phyloP scores from a whole-genome alignment of 1,284 basidiomycete species.

The Apiotrichum sp. region DNA sequence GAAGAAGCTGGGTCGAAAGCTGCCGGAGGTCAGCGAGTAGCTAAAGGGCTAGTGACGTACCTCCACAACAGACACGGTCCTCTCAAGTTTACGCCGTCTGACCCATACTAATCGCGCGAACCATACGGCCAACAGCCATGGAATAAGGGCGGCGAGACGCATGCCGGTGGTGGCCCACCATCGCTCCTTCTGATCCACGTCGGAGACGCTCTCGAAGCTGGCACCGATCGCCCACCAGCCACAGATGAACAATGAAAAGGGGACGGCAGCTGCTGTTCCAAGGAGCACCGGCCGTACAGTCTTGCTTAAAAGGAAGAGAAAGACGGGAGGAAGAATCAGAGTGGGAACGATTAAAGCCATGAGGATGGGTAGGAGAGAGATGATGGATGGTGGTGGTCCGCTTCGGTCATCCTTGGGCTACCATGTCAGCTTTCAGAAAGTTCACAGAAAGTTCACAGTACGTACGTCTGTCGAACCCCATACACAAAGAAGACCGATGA shows the following conservation, averaged over 20 bases:
- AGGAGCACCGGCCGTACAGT: conserved; percentile 77
- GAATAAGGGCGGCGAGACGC: conserved; percentile 69
- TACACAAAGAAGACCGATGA: conserved; percentile 42
- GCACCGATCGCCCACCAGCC: conserved; percentile 82
- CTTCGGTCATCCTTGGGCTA: conserved; percentile 3
- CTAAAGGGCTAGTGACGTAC: conserved; percentile 22
- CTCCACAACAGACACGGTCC: conserved; percentile 65
- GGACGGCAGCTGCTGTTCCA: conserved; percentile 70
- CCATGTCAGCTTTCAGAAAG: background rate
- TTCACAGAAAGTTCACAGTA: too few relatives aligned
- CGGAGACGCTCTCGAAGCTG: conserved; percentile 74
- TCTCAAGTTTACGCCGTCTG: conserved; percentile 55
- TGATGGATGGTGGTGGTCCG: conserved; percentile 43
- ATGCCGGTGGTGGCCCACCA: conserved; percentile 61
- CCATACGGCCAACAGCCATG: conserved; percentile 62
- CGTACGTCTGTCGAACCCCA: conserved; percentile 46
- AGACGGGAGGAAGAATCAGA: conserved; percentile 64
- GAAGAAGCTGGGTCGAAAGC: conserved; percentile 69
- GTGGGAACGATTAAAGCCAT: conserved; percentile 69
- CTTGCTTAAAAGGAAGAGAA: conserved; percentile 68
- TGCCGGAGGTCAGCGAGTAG: conserved; percentile 15
- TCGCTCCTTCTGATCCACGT: conserved; percentile 62
- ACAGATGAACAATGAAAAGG: conserved; percentile 70
- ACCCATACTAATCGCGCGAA: conserved; percentile 65
- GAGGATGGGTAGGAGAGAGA: conserved; percentile 78